These are phyloP conservation scores for Aspergillus nanangensis DNA, from an alignment of 495 filamentous ascomycete species.

Conservation along the genomic window DNA sequence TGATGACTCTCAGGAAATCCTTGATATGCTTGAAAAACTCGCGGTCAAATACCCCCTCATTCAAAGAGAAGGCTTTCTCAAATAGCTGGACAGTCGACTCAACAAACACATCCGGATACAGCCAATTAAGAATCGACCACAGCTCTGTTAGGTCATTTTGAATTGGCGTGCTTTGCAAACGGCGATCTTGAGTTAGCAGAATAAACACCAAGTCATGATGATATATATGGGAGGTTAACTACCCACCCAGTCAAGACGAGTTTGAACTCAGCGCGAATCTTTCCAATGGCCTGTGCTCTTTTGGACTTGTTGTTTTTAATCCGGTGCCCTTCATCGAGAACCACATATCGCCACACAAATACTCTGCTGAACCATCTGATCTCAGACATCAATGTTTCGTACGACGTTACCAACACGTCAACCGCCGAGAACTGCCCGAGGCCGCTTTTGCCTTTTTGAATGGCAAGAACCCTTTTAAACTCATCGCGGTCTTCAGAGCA, in stretches of 20 bases:
- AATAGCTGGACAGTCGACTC: conserved; percentile 48
- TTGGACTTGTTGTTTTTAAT: conserved; percentile 55
- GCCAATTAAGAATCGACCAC: conserved; percentile 60
- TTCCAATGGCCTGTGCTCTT: conserved; percentile 46
- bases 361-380: conserved; percentile 54
- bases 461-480: conserved; percentile 11
- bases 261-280: conserved; percentile 50
- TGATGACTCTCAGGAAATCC: conserved; percentile 52
- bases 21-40: conserved; percentile 50
- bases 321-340: conserved; percentile 58
- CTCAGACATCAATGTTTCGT: conserved; percentile 56
- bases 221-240: too few relatives aligned
- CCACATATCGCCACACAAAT: conserved; percentile 54
- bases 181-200: background rate
- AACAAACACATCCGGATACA: conserved; percentile 60
- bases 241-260: conserved; percentile 54
- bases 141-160: conserved; percentile 62
- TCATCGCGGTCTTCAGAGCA: conserved; percentile 30
- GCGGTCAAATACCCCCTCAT: conserved; percentile 49
- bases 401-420: conserved; percentile 58
- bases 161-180: conserved; percentile 43
- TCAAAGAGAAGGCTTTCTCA: conserved; percentile 54
- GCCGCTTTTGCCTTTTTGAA: background rate
- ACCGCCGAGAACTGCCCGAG: conserved; percentile 5
- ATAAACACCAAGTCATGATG: background rate